phyloP scores from a whole-genome alignment of 805 yeast species.

The Hanseniaspora pseudoguilliermondii region DNA sequence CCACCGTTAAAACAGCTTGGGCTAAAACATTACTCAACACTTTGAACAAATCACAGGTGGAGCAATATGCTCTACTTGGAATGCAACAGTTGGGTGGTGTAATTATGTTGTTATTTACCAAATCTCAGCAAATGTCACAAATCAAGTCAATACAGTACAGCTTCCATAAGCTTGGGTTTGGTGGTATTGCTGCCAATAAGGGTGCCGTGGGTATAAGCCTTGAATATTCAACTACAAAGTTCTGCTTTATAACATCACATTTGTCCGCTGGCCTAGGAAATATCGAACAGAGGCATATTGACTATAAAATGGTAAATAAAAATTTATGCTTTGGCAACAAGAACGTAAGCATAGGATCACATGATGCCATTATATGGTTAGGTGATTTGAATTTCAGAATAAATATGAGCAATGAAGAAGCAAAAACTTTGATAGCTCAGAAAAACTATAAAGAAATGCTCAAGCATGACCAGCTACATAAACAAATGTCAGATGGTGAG shows the following conservation, averaged over 20 bases:
- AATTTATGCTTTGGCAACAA: constrained; percentile 50
- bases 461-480: constrained; percentile 63
- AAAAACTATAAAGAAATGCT: constrained; percentile 41
- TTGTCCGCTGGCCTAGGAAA: constrained; percentile 85
- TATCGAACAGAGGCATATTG: constrained; percentile 71
- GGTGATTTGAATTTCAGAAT: constrained; percentile 92
- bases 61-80: constrained; percentile 47
- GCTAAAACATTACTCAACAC: constrained; percentile 44
- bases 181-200: constrained; percentile 75
- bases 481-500: constrained; percentile 63
- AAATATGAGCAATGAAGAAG: constrained; percentile 55
- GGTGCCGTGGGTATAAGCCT: constrained; percentile 71
- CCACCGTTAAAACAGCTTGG: constrained; percentile 48
- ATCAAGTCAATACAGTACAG: constrained; percentile 56
- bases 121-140: constrained; percentile 37
- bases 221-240: constrained; percentile 47
- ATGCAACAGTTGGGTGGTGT: constrained; percentile 81
- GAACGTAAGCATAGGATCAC: constrained; percentile 49
- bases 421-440: constrained; percentile 40
- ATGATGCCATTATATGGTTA: constrained; percentile 74
- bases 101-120: constrained; percentile 54
- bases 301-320: constrained; percentile 64
- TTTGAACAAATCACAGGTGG: constrained; percentile 29
- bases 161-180: constrained; percentile 81
- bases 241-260: constrained; percentile 77